Evolutionary conservation across 768 basidiomycete genomes (phyloP), one percentile per base, ranked within the genome.

Genomic region (Melanogaster broomeanus): DNA sequence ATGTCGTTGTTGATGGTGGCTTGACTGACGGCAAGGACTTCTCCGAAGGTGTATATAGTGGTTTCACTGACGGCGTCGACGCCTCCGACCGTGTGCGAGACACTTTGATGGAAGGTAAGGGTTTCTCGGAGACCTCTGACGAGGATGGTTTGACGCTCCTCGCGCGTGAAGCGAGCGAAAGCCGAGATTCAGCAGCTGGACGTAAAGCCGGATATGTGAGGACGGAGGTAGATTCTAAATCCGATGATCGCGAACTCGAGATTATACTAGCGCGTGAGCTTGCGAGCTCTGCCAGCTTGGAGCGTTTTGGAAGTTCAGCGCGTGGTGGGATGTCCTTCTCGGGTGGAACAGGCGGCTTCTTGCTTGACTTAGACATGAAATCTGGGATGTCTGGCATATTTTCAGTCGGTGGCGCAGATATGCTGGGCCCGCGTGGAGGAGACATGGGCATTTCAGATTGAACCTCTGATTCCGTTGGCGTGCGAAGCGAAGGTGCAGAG

Each of bases 181-280:
- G 53, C 27, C 69, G 62, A 18, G 88, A 90, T 43, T 80, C 76
- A 3, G 82, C 64, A 24, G 84, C 77, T n/a, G 88, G 89, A 16
- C 88, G 83, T 53, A 90, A 74, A 16, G 63, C 76, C 21, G 88
- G 85, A 61, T 85, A 90, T 1, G 89, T 90, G 59, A 83, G 80
- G n/a, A 87, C 75, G 22, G 87, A 84, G 3, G 81, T 82, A 0
- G 80, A 71, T 30, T 80, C 72, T 38, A 81, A 51, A 51, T 78
- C 79, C 3, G 78, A 81, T 21, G 83, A 81, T 43, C 77, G 72
- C 21, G 85, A 83, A 58, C 79, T 82, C 53, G 65, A 65, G 40
- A 74, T 62, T 25, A 75, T 75, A 49, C 80, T 81, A 3, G 82
- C 77, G 50, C 84, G 74, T 9, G 85, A 86, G 58, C 79, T 85